Evolutionary conservation across 202 grass and related monocot species (phyloP).

Genomic region (Brachypodium distachyon): DNA sequence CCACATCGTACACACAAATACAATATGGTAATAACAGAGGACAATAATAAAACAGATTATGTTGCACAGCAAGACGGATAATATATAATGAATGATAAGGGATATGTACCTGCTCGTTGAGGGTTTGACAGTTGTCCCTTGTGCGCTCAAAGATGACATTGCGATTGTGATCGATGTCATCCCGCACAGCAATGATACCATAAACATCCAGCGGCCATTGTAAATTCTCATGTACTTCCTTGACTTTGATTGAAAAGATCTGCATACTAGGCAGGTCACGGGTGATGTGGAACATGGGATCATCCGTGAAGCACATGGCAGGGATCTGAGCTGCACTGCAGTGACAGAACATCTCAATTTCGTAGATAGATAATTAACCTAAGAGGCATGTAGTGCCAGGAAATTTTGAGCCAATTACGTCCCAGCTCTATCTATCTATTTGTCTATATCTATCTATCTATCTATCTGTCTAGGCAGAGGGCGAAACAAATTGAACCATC

Average conservation of each 20-base stretch:
- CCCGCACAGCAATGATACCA: not conserved
- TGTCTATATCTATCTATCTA: no score
- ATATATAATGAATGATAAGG: not conserved
- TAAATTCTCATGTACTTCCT: not conserved
- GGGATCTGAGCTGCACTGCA: not conserved
- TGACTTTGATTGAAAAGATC: not conserved
- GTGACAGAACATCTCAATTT: not conserved
- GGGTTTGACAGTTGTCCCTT: not conserved
- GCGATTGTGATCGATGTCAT: not conserved
- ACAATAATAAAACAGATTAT: not conserved
- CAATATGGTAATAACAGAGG: not conserved
- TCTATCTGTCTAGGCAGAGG: no score
- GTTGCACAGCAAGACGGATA: not conserved
- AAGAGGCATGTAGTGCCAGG: not conserved
- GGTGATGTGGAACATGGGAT: not conserved
- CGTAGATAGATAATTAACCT: not conserved
- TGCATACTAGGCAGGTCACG: not conserved
- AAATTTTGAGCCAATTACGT: not conserved
- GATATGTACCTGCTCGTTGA: not conserved
- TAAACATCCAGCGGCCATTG: not conserved
- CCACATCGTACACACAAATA: no score
- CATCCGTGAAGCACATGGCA: not conserved
- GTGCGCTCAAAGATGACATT: not conserved
- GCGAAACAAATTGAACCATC: no score
- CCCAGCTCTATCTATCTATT: no score